Conservation (phyloP, 495 filamentous ascomycete genomes). For the Aspergillus asperescens region DNA sequence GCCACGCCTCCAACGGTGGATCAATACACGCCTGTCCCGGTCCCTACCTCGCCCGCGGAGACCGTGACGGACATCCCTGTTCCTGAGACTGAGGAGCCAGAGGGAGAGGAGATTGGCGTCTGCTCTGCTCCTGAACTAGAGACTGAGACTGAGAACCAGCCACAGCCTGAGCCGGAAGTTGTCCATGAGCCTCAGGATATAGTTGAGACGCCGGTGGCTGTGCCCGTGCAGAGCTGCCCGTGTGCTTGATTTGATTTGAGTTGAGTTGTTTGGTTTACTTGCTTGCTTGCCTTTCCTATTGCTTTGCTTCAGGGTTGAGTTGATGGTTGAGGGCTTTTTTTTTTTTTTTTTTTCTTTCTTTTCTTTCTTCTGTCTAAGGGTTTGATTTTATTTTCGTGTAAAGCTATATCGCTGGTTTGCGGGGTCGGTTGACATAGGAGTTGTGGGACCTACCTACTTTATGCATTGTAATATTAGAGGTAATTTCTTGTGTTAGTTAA, state of each 20-base stretch:
- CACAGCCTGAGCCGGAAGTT: constrained; percentile 9
- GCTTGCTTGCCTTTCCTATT: no score
- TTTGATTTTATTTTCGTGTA: no score
- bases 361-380: no score
- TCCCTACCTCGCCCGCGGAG: constrained; percentile 4
- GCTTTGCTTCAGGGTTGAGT: no score
- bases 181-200: neutral
- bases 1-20: constrained; percentile 18
- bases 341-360: no score
- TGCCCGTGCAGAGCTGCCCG: neutral
- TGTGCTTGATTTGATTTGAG: neutral
- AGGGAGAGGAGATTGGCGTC: constrained; percentile 2
- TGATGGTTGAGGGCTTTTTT: no score
- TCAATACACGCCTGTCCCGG: constrained; percentile 10
- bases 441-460: no score
- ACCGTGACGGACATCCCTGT: neutral
- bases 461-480: no score
- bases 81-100: neutral
- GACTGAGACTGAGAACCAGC: neutral
- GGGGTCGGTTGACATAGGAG: no score
- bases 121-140: constrained; percentile 1
- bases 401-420: no score
- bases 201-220: neutral
- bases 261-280: neutral
- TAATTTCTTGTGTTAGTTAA: no score